These are phyloP conservation scores for Pelargonium fulgidum DNA, from an alignment of 441 rosid genomes.

Conservation along the genomic window DNA sequence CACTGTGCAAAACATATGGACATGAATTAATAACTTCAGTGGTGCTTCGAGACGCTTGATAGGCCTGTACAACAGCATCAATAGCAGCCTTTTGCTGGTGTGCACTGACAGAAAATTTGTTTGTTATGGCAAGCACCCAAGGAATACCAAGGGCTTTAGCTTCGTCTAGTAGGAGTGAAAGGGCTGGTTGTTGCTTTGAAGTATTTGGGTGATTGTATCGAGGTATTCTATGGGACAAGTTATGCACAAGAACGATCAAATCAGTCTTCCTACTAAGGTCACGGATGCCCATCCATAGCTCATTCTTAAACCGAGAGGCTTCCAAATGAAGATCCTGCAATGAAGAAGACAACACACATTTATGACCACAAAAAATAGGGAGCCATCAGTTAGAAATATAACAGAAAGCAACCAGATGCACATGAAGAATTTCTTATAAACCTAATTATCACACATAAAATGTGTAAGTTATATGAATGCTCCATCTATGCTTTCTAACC, in stretches of 20 bases:
- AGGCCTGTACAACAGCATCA: conserved; percentile 67
- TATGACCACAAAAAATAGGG: background rate
- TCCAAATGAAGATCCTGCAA: conserved; percentile 64
- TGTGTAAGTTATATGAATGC: no score
- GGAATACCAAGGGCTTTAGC: conserved; percentile 93
- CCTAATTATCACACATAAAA: no score
- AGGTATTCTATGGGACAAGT: conserved; percentile 84
- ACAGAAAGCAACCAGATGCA: no score
- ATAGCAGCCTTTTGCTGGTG: conserved; percentile 81
- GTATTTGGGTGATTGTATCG: conserved; percentile 43
- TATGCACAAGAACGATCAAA: conserved; percentile 85
- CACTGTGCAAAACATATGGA: conserved; percentile 67
- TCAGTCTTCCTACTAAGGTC: conserved; percentile 73
- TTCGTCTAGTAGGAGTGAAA: conserved; percentile 69
- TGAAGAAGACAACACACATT: background rate
- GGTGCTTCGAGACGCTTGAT: conserved; percentile 60
- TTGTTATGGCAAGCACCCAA: conserved; percentile 92
- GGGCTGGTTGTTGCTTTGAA: conserved; percentile 60
- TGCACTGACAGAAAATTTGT: conserved; percentile 95
- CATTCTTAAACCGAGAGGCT: conserved; percentile 74
- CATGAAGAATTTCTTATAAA: no score
- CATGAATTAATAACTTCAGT: conserved; percentile 76
- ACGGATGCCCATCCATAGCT: conserved; percentile 81
- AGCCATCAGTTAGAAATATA: no score
- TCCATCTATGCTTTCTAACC: no score